Conservation (phyloP, 345 rosid genomes). For the Noccaea bulbosa region DNA sequence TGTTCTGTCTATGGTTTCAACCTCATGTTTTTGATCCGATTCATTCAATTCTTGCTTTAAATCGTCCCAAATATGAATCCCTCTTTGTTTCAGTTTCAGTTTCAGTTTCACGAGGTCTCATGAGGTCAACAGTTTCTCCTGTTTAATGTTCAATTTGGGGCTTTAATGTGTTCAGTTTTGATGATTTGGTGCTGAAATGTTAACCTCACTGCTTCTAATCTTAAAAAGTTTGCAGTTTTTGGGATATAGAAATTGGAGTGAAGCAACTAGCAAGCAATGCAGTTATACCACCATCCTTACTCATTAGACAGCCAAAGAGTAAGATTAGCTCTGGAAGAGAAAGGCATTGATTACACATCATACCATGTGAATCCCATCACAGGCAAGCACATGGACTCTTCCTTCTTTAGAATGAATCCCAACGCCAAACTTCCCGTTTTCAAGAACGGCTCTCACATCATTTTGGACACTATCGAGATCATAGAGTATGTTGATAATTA, state of each 20-base stretch:
- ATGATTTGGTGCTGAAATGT: slow-evolving; percentile 7
- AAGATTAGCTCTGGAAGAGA: slow-evolving; percentile 87
- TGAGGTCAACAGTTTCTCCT: slow-evolving; percentile 7
- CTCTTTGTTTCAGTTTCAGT: background rate
- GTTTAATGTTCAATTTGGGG: slow-evolving; percentile 22
- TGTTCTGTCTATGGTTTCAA: slow-evolving; percentile 7
- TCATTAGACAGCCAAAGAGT: slow-evolving; percentile 90
- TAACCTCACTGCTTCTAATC: slow-evolving; percentile 16
- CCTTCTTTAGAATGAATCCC: slow-evolving; percentile 77
- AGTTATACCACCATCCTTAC: slow-evolving; percentile 90
- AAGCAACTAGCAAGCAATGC: slow-evolving; percentile 66
- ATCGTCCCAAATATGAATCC: background rate
- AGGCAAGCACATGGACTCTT: slow-evolving; percentile 82
- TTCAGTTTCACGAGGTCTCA: background rate
- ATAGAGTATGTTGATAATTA: slow-evolving; percentile 58
- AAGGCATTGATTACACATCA: slow-evolving; percentile 88
- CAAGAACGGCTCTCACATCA: slow-evolving; percentile 73
- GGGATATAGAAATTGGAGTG: slow-evolving; percentile 20
- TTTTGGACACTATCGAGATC: slow-evolving; percentile 76
- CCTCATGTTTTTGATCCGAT: slow-evolving; percentile 8
- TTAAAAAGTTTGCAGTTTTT: slow-evolving; percentile 7
- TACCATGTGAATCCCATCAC: slow-evolving; percentile 80
- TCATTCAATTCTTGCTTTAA: slow-evolving; percentile 7
- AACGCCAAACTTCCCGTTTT: slow-evolving; percentile 80
- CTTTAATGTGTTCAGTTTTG: slow-evolving; percentile 1